Percentiles rank a stretch among this genome's conserved stretches.
Evolutionary conservation across 768 basidiomycete species (phyloP).

Genomic region (Termitomyces sp.): DNA sequence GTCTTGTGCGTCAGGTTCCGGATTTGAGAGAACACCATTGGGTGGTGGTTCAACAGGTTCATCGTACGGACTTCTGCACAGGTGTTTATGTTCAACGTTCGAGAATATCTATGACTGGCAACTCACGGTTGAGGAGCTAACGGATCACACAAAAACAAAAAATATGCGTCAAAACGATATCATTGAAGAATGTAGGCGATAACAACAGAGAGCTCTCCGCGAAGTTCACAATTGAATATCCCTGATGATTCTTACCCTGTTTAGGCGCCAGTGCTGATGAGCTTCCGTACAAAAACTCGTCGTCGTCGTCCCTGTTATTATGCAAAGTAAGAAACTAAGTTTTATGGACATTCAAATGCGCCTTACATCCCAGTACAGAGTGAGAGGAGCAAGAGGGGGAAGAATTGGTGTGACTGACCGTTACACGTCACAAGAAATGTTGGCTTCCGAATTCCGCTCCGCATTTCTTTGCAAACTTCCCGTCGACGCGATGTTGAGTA

Average conservation of each 20-base stretch:
- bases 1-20: slow-evolving; percentile 40
- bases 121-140: slow-evolving; percentile 67
- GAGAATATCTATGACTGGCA: slow-evolving; percentile 15
- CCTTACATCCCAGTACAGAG: slow-evolving; percentile 10
- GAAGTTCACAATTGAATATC: slow-evolving; percentile 14
- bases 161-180: slow-evolving; percentile 37
- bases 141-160: slow-evolving; percentile 35
- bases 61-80: slow-evolving; percentile 29
- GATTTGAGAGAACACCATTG: slow-evolving; percentile 49
- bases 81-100: slow-evolving; percentile 11
- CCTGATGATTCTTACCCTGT: slow-evolving; percentile 43
- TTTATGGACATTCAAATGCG: neutral
- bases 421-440: slow-evolving; percentile 19
- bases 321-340: slow-evolving; percentile 1
- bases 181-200: slow-evolving; percentile 30
- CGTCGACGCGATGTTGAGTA: slow-evolving; percentile 14
- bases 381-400: neutral
- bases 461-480: neutral
- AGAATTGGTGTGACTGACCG: slow-evolving; percentile 2
- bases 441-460: slow-evolving; percentile 15
- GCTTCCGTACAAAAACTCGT: slow-evolving; percentile 75
- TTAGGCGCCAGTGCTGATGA: slow-evolving; percentile 32
- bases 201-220: slow-evolving; percentile 22
- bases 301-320: slow-evolving; percentile 66
- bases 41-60: slow-evolving; percentile 37